These are phyloP conservation scores for Cronartium ribicola DNA, from an alignment of 1,284 basidiomycete species.

Conservation along the genomic window DNA sequence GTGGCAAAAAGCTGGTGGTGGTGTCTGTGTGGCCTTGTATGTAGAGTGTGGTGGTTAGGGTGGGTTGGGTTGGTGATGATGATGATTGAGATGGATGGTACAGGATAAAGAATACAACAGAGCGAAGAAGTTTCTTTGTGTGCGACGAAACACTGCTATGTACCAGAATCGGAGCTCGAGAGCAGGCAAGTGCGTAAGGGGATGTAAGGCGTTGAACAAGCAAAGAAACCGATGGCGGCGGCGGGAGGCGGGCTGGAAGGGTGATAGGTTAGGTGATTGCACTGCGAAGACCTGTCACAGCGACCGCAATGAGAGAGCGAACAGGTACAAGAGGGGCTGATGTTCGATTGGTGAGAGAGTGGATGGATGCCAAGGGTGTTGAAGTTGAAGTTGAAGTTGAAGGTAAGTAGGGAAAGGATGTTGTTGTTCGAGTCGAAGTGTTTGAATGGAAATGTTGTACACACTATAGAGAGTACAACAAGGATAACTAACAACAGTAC, in stretches of 20 bases:
- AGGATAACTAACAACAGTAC: conserved; percentile 2
- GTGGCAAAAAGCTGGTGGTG: too few relatives aligned
- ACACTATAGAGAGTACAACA: neutral
- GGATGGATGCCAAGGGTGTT: too few relatives aligned
- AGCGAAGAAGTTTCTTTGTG: conserved; percentile 4
- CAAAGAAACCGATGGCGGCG: neutral
- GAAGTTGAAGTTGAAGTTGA: too few relatives aligned
- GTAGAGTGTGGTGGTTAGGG: too few relatives aligned
- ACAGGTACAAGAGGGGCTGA: neutral
- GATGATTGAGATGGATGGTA: neutral
- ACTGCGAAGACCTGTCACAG: neutral
- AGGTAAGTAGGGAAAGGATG: neutral
- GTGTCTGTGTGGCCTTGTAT: conserved; percentile 6
- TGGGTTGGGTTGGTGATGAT: conserved; percentile 1
- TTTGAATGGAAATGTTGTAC: neutral
- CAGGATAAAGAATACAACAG: neutral
- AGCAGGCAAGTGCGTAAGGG: neutral
- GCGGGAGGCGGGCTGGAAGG: neutral
- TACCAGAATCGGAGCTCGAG: neutral
- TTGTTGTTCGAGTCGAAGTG: neutral
- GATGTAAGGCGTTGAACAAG: neutral
- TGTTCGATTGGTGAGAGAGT: too few relatives aligned
- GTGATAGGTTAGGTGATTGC: conserved; percentile 3
- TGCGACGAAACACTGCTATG: neutral
- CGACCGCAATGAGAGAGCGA: neutral